Evolutionary conservation across 2,329 filamentous ascomycete genomes (phyloP), one percentile per base, ranked within the genome.

Genomic region (Clonostachys byssicola): DNA sequence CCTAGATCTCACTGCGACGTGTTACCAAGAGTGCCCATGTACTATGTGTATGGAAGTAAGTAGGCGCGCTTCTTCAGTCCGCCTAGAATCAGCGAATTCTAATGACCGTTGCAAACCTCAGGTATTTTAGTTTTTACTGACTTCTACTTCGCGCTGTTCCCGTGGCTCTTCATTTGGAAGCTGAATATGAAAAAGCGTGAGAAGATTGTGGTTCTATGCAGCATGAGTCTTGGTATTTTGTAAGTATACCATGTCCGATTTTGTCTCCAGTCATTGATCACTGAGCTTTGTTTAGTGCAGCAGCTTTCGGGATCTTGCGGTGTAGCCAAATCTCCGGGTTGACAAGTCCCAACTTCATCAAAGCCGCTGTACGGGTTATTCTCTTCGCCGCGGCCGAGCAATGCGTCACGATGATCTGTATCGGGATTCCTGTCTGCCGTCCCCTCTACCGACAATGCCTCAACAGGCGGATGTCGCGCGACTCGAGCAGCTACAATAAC

Each of bases 131-230:
- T 62, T n/a, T 44, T 60, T 2, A 55, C 55, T 47, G 65, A 68
- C 47, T 63, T 68, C 43, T 63, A 62, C 48, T 66, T 65, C 43
- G 63, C 63, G 42, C 46, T 60, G 5, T 64, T 70, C 14, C 68
- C 68, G 0, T 71, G 68, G 66, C 59, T 68, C 8, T 56, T 72
- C n/a, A 59, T 71, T 20, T 70, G 66, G 67, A 60, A 62, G 5
- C 51, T 71, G 12, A 63, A 66, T 20, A 72, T 72, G 65, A 62
- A 64, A 17, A 61, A 59, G 16, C 59, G 65, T 10, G 69, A 72
- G 43, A 71, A 71, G 54, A 56, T 70, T 30, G 61, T 66, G 41
- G 59, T 72, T 13, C 61, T 64, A 2, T 53, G 58, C 30, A 63
- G 67, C 47, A 61, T 72, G 51, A 71, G 68, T 45, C 47, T 70